Base-by-base conservation (phyloP, 371 early-diverging fungal genomes). In the Nematocida parisii region DNA sequence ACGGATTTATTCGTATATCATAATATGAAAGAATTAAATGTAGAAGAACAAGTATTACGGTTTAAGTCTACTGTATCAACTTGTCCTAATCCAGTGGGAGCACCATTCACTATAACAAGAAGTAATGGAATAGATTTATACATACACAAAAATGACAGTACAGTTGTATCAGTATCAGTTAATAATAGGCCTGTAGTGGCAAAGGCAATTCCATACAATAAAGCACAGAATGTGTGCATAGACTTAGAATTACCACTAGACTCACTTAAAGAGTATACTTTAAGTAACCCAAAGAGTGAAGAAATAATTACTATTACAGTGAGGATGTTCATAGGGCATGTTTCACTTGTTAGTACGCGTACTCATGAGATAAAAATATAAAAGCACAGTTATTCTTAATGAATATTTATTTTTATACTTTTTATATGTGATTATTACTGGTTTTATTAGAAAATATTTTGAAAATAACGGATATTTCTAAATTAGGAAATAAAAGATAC, bases 101-200 rank as follows among this genome's bases (percentile, higher is more conserved):
- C 9, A 15, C 42, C 64, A 11, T 44, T 20, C 5, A 45, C 22
- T 15, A 64, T 64, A 27, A 42, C 15, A 13, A 27, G 44, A 7
- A n/a, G 42, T 13, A 44, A 33, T 9, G 64, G 42, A 39, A 64
- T 64, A 40, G 64, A 64, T 42, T 15, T 64, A 20, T 33, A 33
- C 7, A 64, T 64, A 20, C 3, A 44, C 1, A 64, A 64, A 11
- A 44, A 27, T n/a, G 64, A 64, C 2, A 64, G 22, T 11, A 45
- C 64, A 7, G 64, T 64, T 45, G 64, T 64, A 44, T 64, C 64
- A 44, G 22, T 64, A 11, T 64, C 64, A 42, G n/a, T 64, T 13
- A 64, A 64, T 27, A 22, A 45, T 4, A 64, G 13, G 33, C 64
- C 64, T 13, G 27, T 64, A 2, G 1, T 7, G 27, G 64, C 64